Evolutionary conservation across 2,329 filamentous ascomycete genomes (phyloP).

Genomic region (Penicillium sp.): DNA sequence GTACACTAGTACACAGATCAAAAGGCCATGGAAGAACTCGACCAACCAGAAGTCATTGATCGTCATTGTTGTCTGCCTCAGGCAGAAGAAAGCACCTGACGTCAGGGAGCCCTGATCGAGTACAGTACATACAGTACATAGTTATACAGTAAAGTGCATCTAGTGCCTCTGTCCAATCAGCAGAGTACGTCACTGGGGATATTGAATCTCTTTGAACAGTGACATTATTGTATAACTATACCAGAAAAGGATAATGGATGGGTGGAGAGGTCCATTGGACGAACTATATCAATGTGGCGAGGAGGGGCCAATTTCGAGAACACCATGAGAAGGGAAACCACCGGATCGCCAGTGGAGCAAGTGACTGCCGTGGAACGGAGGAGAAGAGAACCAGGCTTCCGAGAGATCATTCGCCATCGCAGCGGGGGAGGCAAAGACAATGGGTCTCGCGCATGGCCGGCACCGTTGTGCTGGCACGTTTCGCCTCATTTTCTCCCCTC

Average conservation of each 20-base stretch:
- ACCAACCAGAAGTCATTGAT: background rate
- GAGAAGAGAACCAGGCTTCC: background rate
- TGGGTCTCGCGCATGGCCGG: conserved; percentile 1
- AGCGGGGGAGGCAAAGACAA: conserved; percentile 13
- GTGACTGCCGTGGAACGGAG: background rate
- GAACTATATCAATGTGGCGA: background rate
- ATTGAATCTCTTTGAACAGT: too few species aligned
- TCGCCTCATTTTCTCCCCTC: background rate
- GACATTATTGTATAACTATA: too few species aligned
- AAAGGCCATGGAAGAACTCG: background rate
- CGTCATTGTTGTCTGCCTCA: conserved; percentile 5
- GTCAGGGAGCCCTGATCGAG: conserved; percentile 12
- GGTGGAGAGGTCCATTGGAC: background rate
- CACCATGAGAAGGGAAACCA: background rate
- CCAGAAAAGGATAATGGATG: too few species aligned
- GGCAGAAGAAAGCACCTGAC: conserved; percentile 11
- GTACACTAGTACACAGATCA: too few species aligned
- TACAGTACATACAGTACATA: too few species aligned
- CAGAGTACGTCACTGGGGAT: too few species aligned
- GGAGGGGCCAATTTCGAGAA: background rate
- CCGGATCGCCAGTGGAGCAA: background rate
- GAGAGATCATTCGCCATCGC: conserved; percentile 6
- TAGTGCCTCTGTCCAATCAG: too few species aligned
- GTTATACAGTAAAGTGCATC: too few species aligned
- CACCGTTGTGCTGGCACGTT: background rate